A percentile compares a stretch with the other conserved stretches of the same genome.
These are phyloP conservation scores for Schrenkiella parvula DNA, from an alignment of 345 rosid species.

Conservation along the genomic window DNA sequence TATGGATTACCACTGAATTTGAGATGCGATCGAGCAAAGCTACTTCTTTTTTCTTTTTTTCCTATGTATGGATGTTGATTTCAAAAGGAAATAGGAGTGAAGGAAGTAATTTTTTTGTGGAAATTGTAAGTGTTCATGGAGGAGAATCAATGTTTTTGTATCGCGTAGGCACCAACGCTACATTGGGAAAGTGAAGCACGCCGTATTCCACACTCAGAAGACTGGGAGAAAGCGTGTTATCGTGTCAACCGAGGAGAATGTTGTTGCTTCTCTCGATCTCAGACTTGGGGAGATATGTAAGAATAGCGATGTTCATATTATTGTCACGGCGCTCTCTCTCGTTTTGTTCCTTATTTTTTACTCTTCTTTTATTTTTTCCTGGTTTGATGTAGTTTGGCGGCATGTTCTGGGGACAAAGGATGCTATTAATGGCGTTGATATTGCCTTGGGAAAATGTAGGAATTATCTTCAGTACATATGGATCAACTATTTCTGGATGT, in stretches of 20 bases:
- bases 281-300: constrained; percentile 89
- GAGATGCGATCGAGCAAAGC: constrained; percentile 22
- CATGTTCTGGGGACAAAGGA: constrained; percentile 76
- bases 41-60: not conserved
- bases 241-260: constrained; percentile 90
- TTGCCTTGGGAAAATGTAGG: constrained; percentile 85
- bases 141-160: not conserved
- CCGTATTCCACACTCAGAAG: constrained; percentile 94
- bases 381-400: constrained; percentile 74
- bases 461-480: not conserved
- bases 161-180: constrained; percentile 71
- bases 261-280: constrained; percentile 93
- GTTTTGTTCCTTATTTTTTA: not conserved
- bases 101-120: not conserved
- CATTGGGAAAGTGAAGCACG: constrained; percentile 93
- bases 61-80: not conserved
- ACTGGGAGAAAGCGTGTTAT: constrained; percentile 92
- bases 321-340: not conserved
- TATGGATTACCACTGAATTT: not conserved
- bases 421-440: constrained; percentile 64
- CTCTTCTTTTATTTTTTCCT: not conserved
- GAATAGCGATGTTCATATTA: constrained; percentile 8
- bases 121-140: not conserved
- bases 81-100: not conserved
- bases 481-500: constrained; percentile 1